These are phyloP conservation scores for Aspergillus sp. DNA, from an alignment of 2,329 filamentous ascomycete species.

Conservation along the genomic window DNA sequence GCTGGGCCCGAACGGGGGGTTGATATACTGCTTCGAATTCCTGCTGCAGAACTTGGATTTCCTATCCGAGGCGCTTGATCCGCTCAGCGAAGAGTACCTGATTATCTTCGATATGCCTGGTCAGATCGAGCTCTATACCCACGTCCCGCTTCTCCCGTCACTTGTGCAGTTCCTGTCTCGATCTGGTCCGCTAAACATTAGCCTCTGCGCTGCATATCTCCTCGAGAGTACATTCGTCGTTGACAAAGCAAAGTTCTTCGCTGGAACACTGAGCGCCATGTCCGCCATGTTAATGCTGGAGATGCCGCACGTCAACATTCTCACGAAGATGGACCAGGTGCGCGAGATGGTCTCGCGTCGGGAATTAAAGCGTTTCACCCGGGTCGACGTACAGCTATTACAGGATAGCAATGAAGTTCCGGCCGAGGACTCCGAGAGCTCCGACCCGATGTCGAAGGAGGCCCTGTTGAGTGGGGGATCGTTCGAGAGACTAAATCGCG, in stretches of 20 bases:
- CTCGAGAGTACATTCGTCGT: conserved; percentile 95
- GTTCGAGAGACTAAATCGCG: conserved; percentile 80
- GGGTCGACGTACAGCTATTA: conserved; percentile 78
- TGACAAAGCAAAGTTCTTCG: conserved; percentile 95
- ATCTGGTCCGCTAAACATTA: conserved; percentile 79
- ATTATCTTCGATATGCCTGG: conserved; percentile 99
- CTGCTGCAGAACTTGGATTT: conserved; percentile 93
- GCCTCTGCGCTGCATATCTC: conserved; percentile 88
- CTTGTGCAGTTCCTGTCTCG: conserved; percentile 79
- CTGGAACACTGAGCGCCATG: conserved; percentile 94
- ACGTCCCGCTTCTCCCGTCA: conserved; percentile 85
- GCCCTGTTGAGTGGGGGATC: conserved; percentile 77
- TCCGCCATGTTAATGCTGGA: conserved; percentile 99
- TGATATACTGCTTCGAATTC: conserved; percentile 97
- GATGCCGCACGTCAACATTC: conserved; percentile 91
- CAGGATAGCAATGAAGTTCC: conserved; percentile 59
- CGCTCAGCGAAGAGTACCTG: conserved; percentile 88
- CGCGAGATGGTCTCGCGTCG: conserved; percentile 84
- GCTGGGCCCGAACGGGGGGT: conserved; percentile 84
- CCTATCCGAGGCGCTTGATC: conserved; percentile 78
- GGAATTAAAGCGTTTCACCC: conserved; percentile 85
- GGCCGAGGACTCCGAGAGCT: conserved; percentile 53
- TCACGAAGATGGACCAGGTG: conserved; percentile 97
- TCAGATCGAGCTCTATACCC: conserved; percentile 97
- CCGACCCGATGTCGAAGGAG: conserved; percentile 64